Percentiles rank a stretch among this genome's conserved stretches.
Evolutionary conservation across 2,329 filamentous ascomycete genomes (phyloP).

Genomic region (Atkinsonella hypoxylon): DNA sequence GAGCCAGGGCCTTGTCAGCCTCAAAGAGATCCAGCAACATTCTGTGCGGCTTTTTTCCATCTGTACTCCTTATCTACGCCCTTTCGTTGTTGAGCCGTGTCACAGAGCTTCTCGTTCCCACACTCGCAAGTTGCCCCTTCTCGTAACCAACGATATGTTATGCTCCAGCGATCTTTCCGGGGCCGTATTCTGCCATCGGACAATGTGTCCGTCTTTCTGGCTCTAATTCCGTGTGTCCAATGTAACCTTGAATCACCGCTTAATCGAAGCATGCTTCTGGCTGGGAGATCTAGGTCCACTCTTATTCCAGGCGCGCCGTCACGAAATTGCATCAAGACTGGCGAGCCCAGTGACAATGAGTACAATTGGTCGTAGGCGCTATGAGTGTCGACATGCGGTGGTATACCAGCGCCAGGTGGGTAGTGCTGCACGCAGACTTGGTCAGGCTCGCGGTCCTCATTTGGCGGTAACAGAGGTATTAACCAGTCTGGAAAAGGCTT

Average conservation of each 20-base stretch:
- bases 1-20: too few species aligned
- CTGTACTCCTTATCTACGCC: constrained; percentile 38
- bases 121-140: constrained; percentile 35
- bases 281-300: constrained; percentile 33
- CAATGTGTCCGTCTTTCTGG: constrained; percentile 38
- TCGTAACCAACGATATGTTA: constrained; percentile 42
- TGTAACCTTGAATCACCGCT: constrained; percentile 36
- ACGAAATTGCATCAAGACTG: constrained; percentile 33
- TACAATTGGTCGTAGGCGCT: constrained; percentile 31
- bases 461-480: constrained; percentile 31
- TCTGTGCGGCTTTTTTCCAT: constrained; percentile 24
- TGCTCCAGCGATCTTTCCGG: constrained; percentile 37
- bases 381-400: constrained; percentile 49
- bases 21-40: background rate
- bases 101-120: constrained; percentile 36
- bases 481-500: constrained; percentile 40
- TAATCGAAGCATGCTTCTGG: constrained; percentile 40
- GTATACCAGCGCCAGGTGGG: constrained; percentile 46
- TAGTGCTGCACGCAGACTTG: constrained; percentile 51
- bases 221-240: constrained; percentile 44
- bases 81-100: constrained; percentile 33
- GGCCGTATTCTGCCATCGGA: constrained; percentile 31
- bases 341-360: constrained; percentile 29
- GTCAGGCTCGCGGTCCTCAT: constrained; percentile 34
- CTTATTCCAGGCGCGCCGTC: constrained; percentile 15